Percentiles rank a stretch among this genome's conserved stretches.
phyloP scores from a whole-genome alignment of 2,329 filamentous ascomycete species.

The Aspergillus hortae region DNA sequence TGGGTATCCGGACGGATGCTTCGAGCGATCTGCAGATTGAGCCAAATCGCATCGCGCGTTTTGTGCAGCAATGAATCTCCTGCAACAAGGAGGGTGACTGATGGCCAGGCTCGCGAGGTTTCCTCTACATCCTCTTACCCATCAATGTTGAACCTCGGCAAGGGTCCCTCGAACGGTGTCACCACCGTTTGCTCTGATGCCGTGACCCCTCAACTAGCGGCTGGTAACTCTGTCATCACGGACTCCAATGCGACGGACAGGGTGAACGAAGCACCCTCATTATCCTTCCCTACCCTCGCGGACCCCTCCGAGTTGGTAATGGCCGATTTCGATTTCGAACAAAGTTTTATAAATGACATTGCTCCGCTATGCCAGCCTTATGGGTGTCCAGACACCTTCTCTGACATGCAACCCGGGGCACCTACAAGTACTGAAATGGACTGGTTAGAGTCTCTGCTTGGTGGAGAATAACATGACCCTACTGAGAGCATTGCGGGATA shows the following conservation, averaged over 20 bases:
- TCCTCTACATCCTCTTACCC: too few species aligned
- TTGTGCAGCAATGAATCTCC: neutral
- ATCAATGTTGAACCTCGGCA: too few species aligned
- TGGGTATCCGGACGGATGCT: slow-evolving; percentile 21
- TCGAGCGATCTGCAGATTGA: slow-evolving; percentile 14
- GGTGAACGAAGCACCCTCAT: too few species aligned
- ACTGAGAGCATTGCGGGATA: too few species aligned
- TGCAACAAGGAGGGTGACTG: too few species aligned
- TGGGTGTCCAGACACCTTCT: neutral
- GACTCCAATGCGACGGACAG: neutral
- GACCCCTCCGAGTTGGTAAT: neutral
- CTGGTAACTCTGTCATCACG: neutral
- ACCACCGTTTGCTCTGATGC: too few species aligned
- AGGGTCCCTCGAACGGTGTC: too few species aligned
- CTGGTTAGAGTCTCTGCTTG: neutral
- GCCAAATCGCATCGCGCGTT: slow-evolving; percentile 9
- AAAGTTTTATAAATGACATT: neutral
- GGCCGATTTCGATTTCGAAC: neutral
- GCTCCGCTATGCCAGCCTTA: neutral
- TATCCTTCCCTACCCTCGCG: neutral
- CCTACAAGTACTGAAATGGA: neutral
- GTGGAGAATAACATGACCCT: neutral
- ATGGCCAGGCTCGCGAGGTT: too few species aligned
- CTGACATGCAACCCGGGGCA: neutral
- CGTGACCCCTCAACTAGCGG: too few species aligned